Evolutionary conservation across 106 monocot genomes (phyloP).

Genomic region (Cymbidium sinense): DNA sequence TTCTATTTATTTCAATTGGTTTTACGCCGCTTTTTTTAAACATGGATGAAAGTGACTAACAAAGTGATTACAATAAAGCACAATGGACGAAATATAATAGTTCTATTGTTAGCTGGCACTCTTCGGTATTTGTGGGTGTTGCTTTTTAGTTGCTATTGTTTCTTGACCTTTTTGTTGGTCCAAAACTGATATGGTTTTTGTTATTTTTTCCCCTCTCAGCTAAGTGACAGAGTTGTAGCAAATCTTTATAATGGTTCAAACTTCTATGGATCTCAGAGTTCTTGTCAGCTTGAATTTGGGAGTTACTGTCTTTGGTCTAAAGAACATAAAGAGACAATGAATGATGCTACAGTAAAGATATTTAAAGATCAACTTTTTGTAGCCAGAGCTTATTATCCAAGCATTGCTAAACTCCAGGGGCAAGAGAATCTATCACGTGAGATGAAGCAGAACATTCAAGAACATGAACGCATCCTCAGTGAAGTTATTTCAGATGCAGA

Average conservation of each 20-base stretch:
- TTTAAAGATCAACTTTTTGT: conserved; percentile 66
- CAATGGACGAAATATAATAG: background rate
- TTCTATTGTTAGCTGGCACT: background rate
- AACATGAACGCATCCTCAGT: conserved; percentile 70
- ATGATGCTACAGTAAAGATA: conserved; percentile 32
- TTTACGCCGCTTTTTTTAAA: too few species aligned
- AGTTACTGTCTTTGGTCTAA: conserved; percentile 60
- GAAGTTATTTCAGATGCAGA: conserved; percentile 59
- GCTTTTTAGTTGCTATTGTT: background rate
- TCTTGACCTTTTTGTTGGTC: background rate
- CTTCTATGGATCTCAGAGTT: conserved; percentile 27
- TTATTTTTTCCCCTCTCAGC: conserved; percentile 12
- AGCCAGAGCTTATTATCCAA: conserved; percentile 63
- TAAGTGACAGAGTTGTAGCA: background rate
- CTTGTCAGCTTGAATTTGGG: conserved; percentile 47
- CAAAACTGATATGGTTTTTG: background rate
- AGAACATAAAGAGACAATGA: conserved; percentile 40
- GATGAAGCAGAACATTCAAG: conserved; percentile 66
- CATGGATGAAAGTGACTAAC: background rate
- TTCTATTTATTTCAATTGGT: too few species aligned
- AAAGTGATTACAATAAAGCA: background rate
- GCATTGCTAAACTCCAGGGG: conserved; percentile 49
- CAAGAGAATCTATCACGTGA: conserved; percentile 44
- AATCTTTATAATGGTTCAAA: conserved; percentile 6
- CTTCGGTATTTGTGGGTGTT: background rate